Evolutionary conservation across 2,329 filamentous ascomycete genomes (phyloP), one percentile per base, ranked within the genome.

Genomic region (Pseudomassariella vexata): DNA sequence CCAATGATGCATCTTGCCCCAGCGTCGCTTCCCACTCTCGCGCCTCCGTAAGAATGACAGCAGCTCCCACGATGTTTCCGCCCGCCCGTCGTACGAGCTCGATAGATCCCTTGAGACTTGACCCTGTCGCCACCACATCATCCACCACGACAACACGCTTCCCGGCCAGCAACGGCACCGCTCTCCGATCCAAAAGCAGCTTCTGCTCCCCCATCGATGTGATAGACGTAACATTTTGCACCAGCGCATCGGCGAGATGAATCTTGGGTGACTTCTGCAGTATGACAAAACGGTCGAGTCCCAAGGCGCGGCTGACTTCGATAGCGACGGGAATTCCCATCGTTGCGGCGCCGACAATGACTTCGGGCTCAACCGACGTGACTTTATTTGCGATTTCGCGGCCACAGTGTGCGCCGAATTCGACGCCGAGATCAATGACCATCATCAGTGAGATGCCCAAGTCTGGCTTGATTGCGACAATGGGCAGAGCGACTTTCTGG

Each of bases 401-500:
- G 12, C 24, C 32, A n/a, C 9, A 16, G 23, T 22, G 32, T 17
- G 19, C 3, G 8, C 11, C n/a, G 16, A 34, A 15, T 5, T 23
- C 18, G 9, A 34, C 12, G 24, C n/a, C n/a, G n/a, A 24, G 23
- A 24, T 34, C 32, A 15, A 34, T 34, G 10, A 34, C 28, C 32
- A 34, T 34, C 18, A 34, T 16, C 6, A 34, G 23, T 6, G 32
- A 28, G n/a, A 34, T 34, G 24, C 14, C 32, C n/a, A 34, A 19
- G 17, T 20, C 24, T 2, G 14, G 14, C 3, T 14, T 17, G 19
- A 34, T 24, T 14, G 32, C 3, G 9, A 34, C 21, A 10, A 34
- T 28, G 4, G 32, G 32, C 14, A 34, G 24, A 15, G 22, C 20
- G 3, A 34, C 10, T 5, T n/a, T 9, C 41, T 54, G 12, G 46